These are phyloP conservation scores for Mariannaea elegans DNA, from an alignment of 2,329 filamentous ascomycete species.

Conservation along the genomic window DNA sequence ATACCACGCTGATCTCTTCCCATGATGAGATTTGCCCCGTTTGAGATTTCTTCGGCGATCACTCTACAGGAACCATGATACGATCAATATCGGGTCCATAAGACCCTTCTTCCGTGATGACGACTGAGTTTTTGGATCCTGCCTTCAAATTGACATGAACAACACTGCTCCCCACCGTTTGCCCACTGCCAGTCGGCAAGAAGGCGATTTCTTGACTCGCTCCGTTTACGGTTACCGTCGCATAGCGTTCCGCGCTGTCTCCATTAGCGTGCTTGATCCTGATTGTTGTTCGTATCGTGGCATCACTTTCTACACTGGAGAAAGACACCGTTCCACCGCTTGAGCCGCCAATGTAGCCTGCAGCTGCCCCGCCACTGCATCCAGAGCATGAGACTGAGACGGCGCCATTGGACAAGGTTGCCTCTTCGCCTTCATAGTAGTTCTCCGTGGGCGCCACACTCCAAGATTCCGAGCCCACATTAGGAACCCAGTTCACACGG, in stretches of 20 bases:
- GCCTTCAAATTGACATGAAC: conserved; percentile 8
- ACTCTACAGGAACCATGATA: conserved; percentile 2
- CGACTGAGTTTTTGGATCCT: conserved; percentile 1
- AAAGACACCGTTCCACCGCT: conserved; percentile 58
- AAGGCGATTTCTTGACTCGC: conserved; percentile 5
- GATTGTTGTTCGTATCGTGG: not conserved
- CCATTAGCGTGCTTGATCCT: conserved; percentile 11
- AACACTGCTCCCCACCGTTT: conserved; percentile 8
- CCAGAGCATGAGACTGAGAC: conserved; percentile 55
- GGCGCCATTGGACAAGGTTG: conserved; percentile 55
- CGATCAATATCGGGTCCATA: conserved; percentile 16
- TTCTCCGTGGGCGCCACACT: conserved; percentile 55
- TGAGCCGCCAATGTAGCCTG: conserved; percentile 65
- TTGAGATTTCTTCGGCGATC: too few relatives aligned
- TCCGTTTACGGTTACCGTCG: conserved; percentile 6
- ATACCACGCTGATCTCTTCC: too few relatives aligned
- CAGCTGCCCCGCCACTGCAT: conserved; percentile 59
- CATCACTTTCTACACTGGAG: conserved; percentile 37
- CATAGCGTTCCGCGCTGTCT: not conserved
- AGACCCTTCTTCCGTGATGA: conserved; percentile 3
- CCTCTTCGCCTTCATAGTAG: conserved; percentile 61
- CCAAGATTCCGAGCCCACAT: conserved; percentile 55
- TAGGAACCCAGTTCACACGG: conserved; percentile 63
- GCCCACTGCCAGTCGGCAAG: not conserved
- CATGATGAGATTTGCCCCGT: too few relatives aligned